Conservation (phyloP, 441 rosid species). For the Metrosideros polymorpha region DNA sequence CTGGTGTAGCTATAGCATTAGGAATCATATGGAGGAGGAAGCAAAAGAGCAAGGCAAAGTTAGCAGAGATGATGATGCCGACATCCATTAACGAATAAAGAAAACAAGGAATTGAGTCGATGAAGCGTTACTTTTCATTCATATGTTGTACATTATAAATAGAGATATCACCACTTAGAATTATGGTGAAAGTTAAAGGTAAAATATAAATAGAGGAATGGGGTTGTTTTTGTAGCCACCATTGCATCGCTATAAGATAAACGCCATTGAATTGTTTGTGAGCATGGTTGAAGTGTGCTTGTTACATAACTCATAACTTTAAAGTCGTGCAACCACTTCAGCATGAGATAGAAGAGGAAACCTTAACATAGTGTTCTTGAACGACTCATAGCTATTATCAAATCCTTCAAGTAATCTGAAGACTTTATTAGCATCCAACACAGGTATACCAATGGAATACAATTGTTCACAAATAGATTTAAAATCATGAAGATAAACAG, state of each 20-base stretch:
- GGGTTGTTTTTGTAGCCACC: neutral
- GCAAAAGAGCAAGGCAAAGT: neutral
- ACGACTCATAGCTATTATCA: neutral
- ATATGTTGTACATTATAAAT: no score
- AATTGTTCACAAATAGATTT: no score
- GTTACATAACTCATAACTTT: neutral
- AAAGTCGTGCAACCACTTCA: neutral
- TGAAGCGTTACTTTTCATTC: no score
- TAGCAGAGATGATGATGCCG: slow-evolving; percentile 5
- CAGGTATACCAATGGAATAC: no score
- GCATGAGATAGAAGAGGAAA: neutral
- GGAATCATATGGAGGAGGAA: neutral
- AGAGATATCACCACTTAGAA: no score
- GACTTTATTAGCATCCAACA: no score
- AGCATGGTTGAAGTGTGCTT: neutral
- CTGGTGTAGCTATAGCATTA: neutral
- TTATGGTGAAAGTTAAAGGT: no score
- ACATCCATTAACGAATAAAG: slow-evolving; percentile 31
- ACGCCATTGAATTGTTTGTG: neutral
- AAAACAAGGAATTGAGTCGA: no score
- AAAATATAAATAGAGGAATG: no score
- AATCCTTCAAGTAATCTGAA: no score
- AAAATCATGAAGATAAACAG: no score
- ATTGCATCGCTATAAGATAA: neutral
- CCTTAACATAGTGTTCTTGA: neutral